Evolutionary conservation across 768 basidiomycete species (phyloP).

Genomic region (Kwoniella newhampshirensis): DNA sequence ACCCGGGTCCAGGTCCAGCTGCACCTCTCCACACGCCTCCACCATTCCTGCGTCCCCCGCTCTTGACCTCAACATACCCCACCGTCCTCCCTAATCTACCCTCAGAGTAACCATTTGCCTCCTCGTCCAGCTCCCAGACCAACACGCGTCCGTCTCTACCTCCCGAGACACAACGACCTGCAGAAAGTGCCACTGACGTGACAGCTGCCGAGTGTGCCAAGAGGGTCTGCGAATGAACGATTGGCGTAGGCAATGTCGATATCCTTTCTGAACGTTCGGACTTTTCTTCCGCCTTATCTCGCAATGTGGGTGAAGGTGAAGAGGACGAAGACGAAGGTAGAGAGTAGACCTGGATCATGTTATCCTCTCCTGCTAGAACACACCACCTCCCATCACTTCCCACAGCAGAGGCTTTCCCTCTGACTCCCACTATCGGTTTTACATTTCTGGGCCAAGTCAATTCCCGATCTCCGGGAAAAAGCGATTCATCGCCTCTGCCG

Average conservation of each 20-base stretch:
- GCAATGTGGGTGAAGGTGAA: neutral
- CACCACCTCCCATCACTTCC: conserved; percentile 49
- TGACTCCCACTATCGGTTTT: conserved; percentile 44
- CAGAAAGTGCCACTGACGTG: conserved; percentile 39
- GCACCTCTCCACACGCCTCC: conserved; percentile 28
- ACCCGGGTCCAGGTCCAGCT: conserved; percentile 11
- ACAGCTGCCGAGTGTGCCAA: conserved; percentile 46
- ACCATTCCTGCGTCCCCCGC: conserved; percentile 18
- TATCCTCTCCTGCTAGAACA: conserved; percentile 49
- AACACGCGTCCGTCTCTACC: conserved; percentile 47
- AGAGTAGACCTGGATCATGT: conserved; percentile 51
- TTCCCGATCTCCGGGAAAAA: conserved; percentile 11
- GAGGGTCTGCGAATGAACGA: conserved; percentile 48
- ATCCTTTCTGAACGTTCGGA: neutral
- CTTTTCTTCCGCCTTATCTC: neutral
- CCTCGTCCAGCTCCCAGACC: conserved; percentile 49
- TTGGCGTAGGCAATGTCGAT: conserved; percentile 23
- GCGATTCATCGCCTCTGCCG: conserved; percentile 8
- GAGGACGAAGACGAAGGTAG: conserved; percentile 28
- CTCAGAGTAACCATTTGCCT: conserved; percentile 11
- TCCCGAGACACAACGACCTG: conserved; percentile 47
- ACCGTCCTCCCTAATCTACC: conserved; percentile 30
- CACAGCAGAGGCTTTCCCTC: conserved; percentile 42
- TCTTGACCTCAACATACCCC: conserved; percentile 44
- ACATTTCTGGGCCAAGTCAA: conserved; percentile 39